phyloP scores from a whole-genome alignment of 2,329 filamentous ascomycete species.

The Aphanoascus verrucosus region DNA sequence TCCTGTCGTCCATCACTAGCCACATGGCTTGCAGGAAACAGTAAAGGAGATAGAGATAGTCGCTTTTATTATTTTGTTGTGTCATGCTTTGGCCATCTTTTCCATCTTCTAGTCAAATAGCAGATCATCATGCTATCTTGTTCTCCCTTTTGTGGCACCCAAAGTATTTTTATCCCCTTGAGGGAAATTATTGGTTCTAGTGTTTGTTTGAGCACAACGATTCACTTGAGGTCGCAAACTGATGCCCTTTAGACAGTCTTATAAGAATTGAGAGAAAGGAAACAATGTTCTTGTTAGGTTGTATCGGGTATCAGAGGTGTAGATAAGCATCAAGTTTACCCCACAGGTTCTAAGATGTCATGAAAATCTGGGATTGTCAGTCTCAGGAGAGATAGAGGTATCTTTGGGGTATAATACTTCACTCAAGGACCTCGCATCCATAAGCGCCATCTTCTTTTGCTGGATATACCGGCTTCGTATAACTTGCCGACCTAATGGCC shows the following conservation, averaged over 20 bases:
- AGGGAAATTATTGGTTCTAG: too few relatives aligned
- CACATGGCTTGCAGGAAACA: too few relatives aligned
- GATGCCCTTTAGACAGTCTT: too few relatives aligned
- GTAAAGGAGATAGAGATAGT: background rate
- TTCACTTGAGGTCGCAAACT: too few relatives aligned
- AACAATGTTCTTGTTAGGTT: background rate
- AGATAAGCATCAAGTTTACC: background rate
- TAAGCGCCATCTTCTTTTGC: slow-evolving; percentile 72
- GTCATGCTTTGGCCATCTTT: too few relatives aligned
- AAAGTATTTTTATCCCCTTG: too few relatives aligned
- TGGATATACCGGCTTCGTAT: slow-evolving; percentile 74
- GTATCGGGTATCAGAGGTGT: background rate
- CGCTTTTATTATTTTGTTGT: too few relatives aligned
- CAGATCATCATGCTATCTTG: too few relatives aligned
- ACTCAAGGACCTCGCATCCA: slow-evolving; percentile 72
- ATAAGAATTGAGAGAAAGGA: background rate
- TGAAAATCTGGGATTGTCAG: slow-evolving; percentile 27
- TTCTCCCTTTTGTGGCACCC: too few relatives aligned
- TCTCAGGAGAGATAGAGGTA: background rate
- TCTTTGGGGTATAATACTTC: slow-evolving; percentile 50
- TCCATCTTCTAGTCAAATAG: too few relatives aligned
- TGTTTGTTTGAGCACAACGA: too few relatives aligned
- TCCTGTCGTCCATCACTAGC: background rate
- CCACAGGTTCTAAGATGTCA: slow-evolving; percentile 18
- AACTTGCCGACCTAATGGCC: slow-evolving; percentile 53